Evolutionary conservation across 2,329 filamentous ascomycete genomes (phyloP).

Genomic region (Pyrenophora teres): DNA sequence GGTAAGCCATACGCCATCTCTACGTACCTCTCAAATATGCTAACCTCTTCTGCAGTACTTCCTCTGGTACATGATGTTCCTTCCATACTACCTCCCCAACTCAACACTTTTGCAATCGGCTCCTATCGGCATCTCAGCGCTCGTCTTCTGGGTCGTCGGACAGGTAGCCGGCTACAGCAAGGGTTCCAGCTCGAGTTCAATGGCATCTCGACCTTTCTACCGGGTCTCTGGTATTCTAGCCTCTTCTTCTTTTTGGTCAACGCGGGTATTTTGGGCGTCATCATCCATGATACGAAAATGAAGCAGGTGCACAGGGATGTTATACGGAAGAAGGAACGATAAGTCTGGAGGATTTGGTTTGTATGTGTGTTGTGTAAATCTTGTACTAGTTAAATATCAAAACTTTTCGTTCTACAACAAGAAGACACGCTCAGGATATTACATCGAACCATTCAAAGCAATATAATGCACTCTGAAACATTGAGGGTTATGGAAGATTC

Average conservation of each 20-base stretch:
- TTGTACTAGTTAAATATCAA: no score
- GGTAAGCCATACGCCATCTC: slow-evolving; percentile 57
- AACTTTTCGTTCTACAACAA: no score
- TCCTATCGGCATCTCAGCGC: slow-evolving; percentile 65
- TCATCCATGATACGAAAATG: slow-evolving; percentile 65
- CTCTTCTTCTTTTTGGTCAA: slow-evolving; percentile 84
- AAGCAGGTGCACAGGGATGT: neutral
- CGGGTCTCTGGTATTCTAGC: slow-evolving; percentile 77
- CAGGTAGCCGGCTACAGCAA: slow-evolving; percentile 64
- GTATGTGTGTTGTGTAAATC: no score
- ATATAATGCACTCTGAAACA: no score
- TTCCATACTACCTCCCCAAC: slow-evolving; percentile 84
- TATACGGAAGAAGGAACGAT: neutral
- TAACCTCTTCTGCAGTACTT: slow-evolving; percentile 71
- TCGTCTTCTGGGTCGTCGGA: slow-evolving; percentile 72
- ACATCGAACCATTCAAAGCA: no score
- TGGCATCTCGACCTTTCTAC: slow-evolving; percentile 80
- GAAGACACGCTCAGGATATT: no score
- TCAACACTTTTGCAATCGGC: slow-evolving; percentile 72
- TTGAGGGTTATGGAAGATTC: no score
- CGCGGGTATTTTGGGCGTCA: slow-evolving; percentile 81
- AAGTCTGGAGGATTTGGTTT: no score
- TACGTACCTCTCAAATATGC: neutral
- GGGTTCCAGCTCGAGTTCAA: slow-evolving; percentile 61
- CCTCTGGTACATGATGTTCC: slow-evolving; percentile 93